Percentiles rank a stretch among this genome's conserved stretches.
phyloP scores from a whole-genome alignment of 2,329 filamentous ascomycete genomes.

The Rutstroemia sp. region DNA sequence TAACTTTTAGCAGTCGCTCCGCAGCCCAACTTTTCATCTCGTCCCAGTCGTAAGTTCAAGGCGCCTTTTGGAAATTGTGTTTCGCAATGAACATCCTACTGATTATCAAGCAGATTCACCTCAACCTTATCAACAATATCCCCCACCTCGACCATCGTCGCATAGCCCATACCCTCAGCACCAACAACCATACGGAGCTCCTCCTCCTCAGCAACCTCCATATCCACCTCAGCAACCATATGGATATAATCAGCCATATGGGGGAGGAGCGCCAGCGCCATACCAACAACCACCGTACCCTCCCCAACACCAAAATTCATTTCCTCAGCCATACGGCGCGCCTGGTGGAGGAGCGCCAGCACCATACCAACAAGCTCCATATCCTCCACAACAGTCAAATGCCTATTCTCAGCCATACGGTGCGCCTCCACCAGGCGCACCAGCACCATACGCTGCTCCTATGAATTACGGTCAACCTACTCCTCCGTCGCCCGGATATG shows the following conservation, averaged over 20 bases:
- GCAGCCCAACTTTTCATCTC: not conserved
- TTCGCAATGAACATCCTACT: not conserved
- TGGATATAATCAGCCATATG: not conserved
- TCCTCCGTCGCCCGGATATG: slow-evolving; percentile 67
- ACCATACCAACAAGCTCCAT: not conserved
- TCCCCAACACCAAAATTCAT: slow-evolving; percentile 26
- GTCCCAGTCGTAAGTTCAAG: not conserved
- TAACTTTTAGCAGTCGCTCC: not conserved
- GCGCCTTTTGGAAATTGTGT: not conserved
- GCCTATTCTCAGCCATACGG: slow-evolving; percentile 12
- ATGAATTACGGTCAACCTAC: slow-evolving; percentile 40
- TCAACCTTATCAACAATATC: slow-evolving; percentile 14
- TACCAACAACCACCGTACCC: slow-evolving; percentile 11
- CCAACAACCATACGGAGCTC: slow-evolving; percentile 17
- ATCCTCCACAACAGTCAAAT: slow-evolving; percentile 27
- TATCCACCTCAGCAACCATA: slow-evolving; percentile 12
- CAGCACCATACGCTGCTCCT: slow-evolving; percentile 16
- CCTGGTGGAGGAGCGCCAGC: too few relatives aligned
- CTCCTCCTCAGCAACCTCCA: slow-evolving; percentile 20
- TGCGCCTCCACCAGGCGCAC: slow-evolving; percentile 28
- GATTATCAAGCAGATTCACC: slow-evolving; percentile 1
- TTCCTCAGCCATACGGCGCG: slow-evolving; percentile 1
- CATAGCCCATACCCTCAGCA: slow-evolving; percentile 14
- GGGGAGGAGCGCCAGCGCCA: too few relatives aligned
- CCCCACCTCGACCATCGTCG: slow-evolving; percentile 13